phyloP scores from a whole-genome alignment of 78 protist genomes.

The Dictyostelium citrinum region DNA sequence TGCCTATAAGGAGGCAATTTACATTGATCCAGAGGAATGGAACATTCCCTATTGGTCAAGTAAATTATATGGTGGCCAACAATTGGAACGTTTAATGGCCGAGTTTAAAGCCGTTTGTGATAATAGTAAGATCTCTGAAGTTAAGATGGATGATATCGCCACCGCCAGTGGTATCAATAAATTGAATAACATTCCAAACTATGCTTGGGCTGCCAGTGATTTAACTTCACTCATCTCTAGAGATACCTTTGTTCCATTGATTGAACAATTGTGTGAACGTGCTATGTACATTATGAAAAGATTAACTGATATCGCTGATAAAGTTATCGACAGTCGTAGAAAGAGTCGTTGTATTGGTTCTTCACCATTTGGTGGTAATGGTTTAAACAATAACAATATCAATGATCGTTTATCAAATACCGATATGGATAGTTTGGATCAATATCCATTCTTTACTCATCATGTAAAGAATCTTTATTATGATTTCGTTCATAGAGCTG shows the following conservation, averaged over 20 bases:
- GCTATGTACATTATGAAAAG: slow-evolving; percentile 82
- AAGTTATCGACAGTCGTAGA: slow-evolving; percentile 66
- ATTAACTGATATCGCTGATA: slow-evolving; percentile 68
- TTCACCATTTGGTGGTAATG: neutral
- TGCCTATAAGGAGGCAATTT: slow-evolving; percentile 51
- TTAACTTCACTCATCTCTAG: slow-evolving; percentile 66
- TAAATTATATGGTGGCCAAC: slow-evolving; percentile 88
- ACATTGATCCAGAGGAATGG: slow-evolving; percentile 77
- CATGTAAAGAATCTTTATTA: slow-evolving; percentile 67
- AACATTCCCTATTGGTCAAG: slow-evolving; percentile 79
- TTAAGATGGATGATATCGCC: slow-evolving; percentile 81
- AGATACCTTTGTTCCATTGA: slow-evolving; percentile 80
- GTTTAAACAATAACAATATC: neutral
- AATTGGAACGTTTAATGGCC: slow-evolving; percentile 82
- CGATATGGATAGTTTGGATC: slow-evolving; percentile 59
- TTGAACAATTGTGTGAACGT: slow-evolving; percentile 80
- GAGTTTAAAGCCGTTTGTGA: slow-evolving; percentile 87
- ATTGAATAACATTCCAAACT: slow-evolving; percentile 83
- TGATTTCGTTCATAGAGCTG: slow-evolving; percentile 71
- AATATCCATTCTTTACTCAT: slow-evolving; percentile 83
- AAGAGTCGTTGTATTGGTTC: slow-evolving; percentile 17
- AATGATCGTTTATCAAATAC: neutral
- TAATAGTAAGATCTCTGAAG: slow-evolving; percentile 73
- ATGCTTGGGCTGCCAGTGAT: slow-evolving; percentile 86
- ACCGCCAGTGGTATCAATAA: slow-evolving; percentile 85